Percentiles rank a stretch among this genome's conserved stretches.
These are phyloP conservation scores for Penicillium pulvis DNA, from an alignment of 495 filamentous ascomycete genomes.

Conservation along the genomic window DNA sequence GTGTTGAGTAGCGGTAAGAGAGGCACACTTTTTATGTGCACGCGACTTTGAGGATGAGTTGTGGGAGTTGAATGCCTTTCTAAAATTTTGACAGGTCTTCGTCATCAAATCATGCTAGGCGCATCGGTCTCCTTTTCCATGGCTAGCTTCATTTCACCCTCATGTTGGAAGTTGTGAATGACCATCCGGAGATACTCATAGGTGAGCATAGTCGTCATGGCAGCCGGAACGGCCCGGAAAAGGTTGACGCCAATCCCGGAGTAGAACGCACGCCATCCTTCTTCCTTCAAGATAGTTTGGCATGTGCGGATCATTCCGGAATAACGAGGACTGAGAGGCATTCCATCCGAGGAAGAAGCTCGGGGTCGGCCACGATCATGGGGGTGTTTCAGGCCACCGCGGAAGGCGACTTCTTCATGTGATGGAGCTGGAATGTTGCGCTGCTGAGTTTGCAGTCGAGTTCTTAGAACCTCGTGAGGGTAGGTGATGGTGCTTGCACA, in stretches of 20 bases:
- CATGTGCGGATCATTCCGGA: slow-evolving; percentile 79
- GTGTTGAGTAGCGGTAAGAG: neutral
- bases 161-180: slow-evolving; percentile 51
- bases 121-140: slow-evolving; percentile 24
- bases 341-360: slow-evolving; percentile 57
- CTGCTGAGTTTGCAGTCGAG: slow-evolving; percentile 84
- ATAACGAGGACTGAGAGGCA: slow-evolving; percentile 69
- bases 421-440: slow-evolving; percentile 48
- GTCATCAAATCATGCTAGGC: slow-evolving; percentile 27
- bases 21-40: slow-evolving; percentile 4
- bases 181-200: slow-evolving; percentile 82
- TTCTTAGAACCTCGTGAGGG: slow-evolving; percentile 94
- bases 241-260: slow-evolving; percentile 98
- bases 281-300: slow-evolving; percentile 81
- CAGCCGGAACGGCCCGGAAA: slow-evolving; percentile 90
- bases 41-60: slow-evolving; percentile 6
- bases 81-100: slow-evolving; percentile 7
- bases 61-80: slow-evolving; percentile 2
- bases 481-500: slow-evolving; percentile 95
- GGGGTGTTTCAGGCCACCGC: slow-evolving; percentile 58
- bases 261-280: slow-evolving; percentile 97
- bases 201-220: slow-evolving; percentile 95
- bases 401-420: slow-evolving; percentile 61
- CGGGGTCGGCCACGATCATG: slow-evolving; percentile 46
- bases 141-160: slow-evolving; percentile 44